phyloP scores from a whole-genome alignment of 441 rosid genomes.

The Populus hybrid region DNA sequence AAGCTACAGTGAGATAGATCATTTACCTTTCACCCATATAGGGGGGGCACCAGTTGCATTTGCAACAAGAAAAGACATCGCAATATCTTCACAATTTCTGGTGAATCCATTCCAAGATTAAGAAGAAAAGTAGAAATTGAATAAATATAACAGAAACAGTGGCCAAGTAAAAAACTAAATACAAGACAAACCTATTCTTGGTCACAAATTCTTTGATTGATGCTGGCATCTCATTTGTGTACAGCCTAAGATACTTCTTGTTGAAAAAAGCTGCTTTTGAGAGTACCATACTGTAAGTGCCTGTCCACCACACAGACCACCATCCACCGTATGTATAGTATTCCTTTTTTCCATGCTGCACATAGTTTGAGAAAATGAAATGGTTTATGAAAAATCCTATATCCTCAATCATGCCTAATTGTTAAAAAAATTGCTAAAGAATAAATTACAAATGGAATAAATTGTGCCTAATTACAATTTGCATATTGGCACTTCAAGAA shows the following conservation, averaged over 20 bases:
- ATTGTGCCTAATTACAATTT: too few relatives aligned
- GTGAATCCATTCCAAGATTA: slow-evolving; percentile 19
- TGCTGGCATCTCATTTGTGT: slow-evolving; percentile 75
- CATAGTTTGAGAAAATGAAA: neutral
- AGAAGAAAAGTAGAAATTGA: slow-evolving; percentile 18
- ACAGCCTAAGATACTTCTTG: slow-evolving; percentile 74
- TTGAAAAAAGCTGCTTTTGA: slow-evolving; percentile 96
- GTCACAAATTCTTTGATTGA: slow-evolving; percentile 62
- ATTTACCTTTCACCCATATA: slow-evolving; percentile 88
- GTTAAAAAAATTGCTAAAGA: too few relatives aligned
- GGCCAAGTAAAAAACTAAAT: neutral
- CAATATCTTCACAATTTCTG: slow-evolving; percentile 99
- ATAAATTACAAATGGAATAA: too few relatives aligned
- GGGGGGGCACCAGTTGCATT: slow-evolving; percentile 84
- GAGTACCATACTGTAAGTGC: slow-evolving; percentile 89
- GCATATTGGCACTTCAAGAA: too few relatives aligned
- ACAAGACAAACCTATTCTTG: slow-evolving; percentile 56
- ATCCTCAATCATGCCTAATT: too few relatives aligned
- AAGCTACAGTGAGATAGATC: neutral
- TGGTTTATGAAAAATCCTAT: too few relatives aligned
- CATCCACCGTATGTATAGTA: slow-evolving; percentile 71
- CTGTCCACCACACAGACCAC: slow-evolving; percentile 99
- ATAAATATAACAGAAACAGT: neutral
- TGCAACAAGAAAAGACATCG: slow-evolving; percentile 95
- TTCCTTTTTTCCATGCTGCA: slow-evolving; percentile 52